A percentile compares a stretch with the other conserved stretches of the same genome.
These are phyloP conservation scores for Penicillium sp. DNA, from an alignment of 2,329 filamentous ascomycete genomes.

Conservation along the genomic window DNA sequence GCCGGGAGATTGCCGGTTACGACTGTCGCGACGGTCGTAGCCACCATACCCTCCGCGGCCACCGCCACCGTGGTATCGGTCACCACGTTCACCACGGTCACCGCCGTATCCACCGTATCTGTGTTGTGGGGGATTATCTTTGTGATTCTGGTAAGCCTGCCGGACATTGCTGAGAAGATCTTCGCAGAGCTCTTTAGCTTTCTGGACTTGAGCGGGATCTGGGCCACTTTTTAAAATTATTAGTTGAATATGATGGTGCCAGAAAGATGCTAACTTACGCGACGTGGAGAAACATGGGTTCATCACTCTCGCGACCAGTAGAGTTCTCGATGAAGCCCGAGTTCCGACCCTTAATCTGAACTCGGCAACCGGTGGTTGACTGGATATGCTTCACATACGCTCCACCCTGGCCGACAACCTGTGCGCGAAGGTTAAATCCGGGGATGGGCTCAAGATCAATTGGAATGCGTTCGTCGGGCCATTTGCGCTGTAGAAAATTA, in stretches of 20 bases:
- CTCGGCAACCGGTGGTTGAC: constrained; percentile 88
- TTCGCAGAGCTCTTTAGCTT: constrained; percentile 83
- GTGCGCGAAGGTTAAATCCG: constrained; percentile 92
- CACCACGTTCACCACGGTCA: constrained; percentile 34
- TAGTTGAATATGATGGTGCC: constrained; percentile 1
- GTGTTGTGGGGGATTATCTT: constrained; percentile 71
- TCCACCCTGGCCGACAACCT: constrained; percentile 91
- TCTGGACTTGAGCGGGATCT: constrained; percentile 79
- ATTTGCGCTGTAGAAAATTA: constrained; percentile 72
- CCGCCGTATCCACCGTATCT: constrained; percentile 54
- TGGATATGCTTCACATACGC: constrained; percentile 98
- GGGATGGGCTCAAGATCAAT: constrained; percentile 87
- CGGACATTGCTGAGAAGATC: constrained; percentile 84
- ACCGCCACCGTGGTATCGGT: constrained; percentile 35
- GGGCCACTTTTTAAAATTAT: constrained; percentile 63
- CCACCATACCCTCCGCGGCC: constrained; percentile 33
- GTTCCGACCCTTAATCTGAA: constrained; percentile 95
- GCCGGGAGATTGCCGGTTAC: constrained; percentile 42
- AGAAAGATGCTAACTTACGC: constrained; percentile 54
- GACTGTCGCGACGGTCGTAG: constrained; percentile 35
- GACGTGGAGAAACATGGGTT: constrained; percentile 95
- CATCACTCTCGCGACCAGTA: constrained; percentile 87
- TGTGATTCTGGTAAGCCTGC: constrained; percentile 87
- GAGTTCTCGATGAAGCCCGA: constrained; percentile 90
- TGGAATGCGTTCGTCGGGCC: constrained; percentile 93